Conservation (phyloP, 495 filamentous ascomycete species). For the Xylaria castorea region DNA sequence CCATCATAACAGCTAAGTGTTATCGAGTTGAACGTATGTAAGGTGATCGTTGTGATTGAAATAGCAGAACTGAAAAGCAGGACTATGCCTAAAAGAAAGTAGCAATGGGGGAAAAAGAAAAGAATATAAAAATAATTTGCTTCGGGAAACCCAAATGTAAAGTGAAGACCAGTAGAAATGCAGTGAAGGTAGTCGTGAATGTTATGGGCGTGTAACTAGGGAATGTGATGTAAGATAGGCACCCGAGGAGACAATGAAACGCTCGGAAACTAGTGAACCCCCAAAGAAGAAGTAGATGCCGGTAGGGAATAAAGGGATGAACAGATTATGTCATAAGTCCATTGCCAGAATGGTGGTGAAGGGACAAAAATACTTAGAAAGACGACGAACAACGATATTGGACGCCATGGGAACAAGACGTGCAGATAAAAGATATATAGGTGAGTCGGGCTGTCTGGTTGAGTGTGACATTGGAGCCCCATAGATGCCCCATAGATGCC, state of each 20-base stretch:
- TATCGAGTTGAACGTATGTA: constrained; percentile 7
- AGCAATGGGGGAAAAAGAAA: not conserved
- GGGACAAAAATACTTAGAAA: constrained; percentile 1
- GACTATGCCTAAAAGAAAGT: not conserved
- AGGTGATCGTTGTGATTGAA: not conserved
- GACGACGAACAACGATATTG: constrained; percentile 16
- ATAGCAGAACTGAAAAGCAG: not conserved
- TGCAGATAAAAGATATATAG: constrained; percentile 15
- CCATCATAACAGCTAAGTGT: constrained; percentile 15
- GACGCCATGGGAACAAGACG: not conserved
- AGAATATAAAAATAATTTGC: not conserved
- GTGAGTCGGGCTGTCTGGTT: not conserved
- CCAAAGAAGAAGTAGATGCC: constrained; percentile 3
- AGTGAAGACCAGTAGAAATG: not conserved
- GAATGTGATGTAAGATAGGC: not conserved
- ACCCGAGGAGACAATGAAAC: constrained; percentile 16
- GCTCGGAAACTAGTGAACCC: constrained; percentile 4
- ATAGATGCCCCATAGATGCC: not conserved
- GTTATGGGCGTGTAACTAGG: constrained; percentile 1
- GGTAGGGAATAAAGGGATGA: constrained; percentile 8
- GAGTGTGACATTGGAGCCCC: not conserved
- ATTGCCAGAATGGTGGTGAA: constrained; percentile 21
- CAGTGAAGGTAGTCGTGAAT: not conserved
- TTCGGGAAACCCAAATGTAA: not conserved
- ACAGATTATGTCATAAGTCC: constrained; percentile 9